Percentiles rank a stretch among this genome's conserved stretches.
Evolutionary conservation across 2,329 filamentous ascomycete species (phyloP).

Genomic region (Hysterium pulicare): DNA sequence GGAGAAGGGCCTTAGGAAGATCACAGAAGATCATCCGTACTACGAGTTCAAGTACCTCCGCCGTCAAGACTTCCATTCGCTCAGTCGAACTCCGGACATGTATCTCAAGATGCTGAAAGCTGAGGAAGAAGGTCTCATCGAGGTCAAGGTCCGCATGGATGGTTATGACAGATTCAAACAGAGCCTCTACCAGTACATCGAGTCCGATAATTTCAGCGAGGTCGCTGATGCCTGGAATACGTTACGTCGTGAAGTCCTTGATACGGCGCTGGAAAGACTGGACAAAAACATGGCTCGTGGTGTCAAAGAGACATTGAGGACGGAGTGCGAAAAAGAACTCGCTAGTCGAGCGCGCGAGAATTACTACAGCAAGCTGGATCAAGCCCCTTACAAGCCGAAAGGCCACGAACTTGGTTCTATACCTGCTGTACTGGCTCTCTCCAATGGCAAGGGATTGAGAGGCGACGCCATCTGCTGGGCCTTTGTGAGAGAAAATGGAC

Average conservation of each 20-base stretch:
- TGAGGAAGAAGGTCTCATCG: conserved; percentile 87
- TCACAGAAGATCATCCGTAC: conserved; percentile 92
- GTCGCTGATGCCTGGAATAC: conserved; percentile 93
- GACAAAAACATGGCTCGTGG: conserved; percentile 82
- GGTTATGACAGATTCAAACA: conserved; percentile 72
- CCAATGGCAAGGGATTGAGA: conserved; percentile 78
- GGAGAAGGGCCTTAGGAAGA: conserved; percentile 88
- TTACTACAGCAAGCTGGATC: conserved; percentile 85
- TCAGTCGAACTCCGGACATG: conserved; percentile 79
- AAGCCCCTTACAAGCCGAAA: conserved; percentile 93
- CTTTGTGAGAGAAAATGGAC: conserved; percentile 89
- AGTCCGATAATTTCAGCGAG: conserved; percentile 93
- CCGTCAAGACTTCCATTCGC: conserved; percentile 78
- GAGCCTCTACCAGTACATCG: conserved; percentile 76
- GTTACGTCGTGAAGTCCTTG: conserved; percentile 79
- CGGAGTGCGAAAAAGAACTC: conserved; percentile 89
- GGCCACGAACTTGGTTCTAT: conserved; percentile 85
- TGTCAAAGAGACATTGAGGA: conserved; percentile 90
- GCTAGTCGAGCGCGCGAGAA: conserved; percentile 84
- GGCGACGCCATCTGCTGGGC: conserved; percentile 84
- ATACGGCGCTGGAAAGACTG: conserved; percentile 75
- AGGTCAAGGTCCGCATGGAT: conserved; percentile 76
- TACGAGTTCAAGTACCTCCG: conserved; percentile 97
- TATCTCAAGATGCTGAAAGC: conserved; percentile 98
- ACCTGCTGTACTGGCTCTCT: conserved; percentile 81